These are phyloP conservation scores for Aspergillus fischeri DNA, from an alignment of 2,329 filamentous ascomycete genomes.

Conservation along the genomic window DNA sequence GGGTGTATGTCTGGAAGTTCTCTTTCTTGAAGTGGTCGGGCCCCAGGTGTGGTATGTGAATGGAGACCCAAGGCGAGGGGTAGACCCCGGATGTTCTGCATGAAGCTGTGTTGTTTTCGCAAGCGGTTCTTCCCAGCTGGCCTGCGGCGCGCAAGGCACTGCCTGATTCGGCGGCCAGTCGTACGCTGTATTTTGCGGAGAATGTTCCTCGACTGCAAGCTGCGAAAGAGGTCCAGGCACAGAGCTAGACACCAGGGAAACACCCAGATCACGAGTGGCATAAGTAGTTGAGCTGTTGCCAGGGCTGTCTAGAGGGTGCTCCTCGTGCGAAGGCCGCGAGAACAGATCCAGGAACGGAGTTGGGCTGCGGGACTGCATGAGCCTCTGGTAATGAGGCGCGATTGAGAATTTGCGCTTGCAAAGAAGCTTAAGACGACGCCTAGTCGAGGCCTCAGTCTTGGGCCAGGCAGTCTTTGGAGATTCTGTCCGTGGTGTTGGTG, in stretches of 20 bases:
- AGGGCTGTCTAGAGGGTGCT: conserved; percentile 20
- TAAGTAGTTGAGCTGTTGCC: conserved; percentile 30
- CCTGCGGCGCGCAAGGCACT: conserved; percentile 13
- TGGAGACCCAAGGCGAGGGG: conserved; percentile 46
- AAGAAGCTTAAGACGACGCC: conserved; percentile 55
- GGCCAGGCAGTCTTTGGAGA: conserved; percentile 48
- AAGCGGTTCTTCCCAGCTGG: conserved; percentile 2
- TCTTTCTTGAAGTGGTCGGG: conserved; percentile 35
- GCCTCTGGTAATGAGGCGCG: conserved; percentile 60
- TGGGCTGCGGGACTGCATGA: conserved; percentile 57
- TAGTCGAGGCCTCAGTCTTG: conserved; percentile 54
- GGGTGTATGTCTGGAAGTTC: conserved; percentile 27
- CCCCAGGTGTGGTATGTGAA: conserved; percentile 50
- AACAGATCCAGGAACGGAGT: conserved; percentile 50
- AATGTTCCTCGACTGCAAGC: conserved; percentile 27
- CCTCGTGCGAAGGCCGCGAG: conserved; percentile 25
- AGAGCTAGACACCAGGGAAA: conserved; percentile 41
- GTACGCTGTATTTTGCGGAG: conserved; percentile 18
- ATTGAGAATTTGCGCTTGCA: conserved; percentile 60
- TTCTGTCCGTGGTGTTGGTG: conserved; percentile 39
- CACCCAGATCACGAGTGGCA: conserved; percentile 42
- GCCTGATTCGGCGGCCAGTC: conserved; percentile 40
- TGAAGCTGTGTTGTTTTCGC: conserved; percentile 12
- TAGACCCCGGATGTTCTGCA: conserved; percentile 19
- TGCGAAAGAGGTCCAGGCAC: conserved; percentile 35